Evolutionary conservation across 306 rosid species (phyloP).

Genomic region (Glycyrrhiza uralensis): DNA sequence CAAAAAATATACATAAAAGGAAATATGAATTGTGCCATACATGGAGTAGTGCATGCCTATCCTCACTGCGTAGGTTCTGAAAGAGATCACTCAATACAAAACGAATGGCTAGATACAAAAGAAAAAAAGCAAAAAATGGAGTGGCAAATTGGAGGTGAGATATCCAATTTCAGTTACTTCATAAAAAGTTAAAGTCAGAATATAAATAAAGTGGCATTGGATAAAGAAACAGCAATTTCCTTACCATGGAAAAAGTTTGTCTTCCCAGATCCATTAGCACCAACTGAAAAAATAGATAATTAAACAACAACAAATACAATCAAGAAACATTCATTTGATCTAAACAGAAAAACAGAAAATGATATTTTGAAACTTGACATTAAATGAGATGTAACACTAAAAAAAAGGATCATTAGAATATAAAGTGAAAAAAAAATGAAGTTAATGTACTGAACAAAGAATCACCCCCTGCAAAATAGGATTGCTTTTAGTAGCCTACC

Average conservation of each 20-base stretch:
- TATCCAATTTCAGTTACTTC: conserved; percentile 8
- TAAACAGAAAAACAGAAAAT: neutral
- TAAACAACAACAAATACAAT: neutral
- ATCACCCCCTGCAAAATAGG: neutral
- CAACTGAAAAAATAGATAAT: conserved; percentile 53
- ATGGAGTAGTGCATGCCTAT: conserved; percentile 87
- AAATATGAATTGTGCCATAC: conserved; percentile 44
- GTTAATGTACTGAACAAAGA: neutral
- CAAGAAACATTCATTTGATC: neutral
- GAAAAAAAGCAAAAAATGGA: neutral
- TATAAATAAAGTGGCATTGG: neutral
- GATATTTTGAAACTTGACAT: conserved; percentile 9
- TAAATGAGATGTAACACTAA: conserved; percentile 8
- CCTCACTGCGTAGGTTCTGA: conserved; percentile 82
- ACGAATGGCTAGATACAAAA: conserved; percentile 66
- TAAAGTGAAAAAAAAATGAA: conserved; percentile 5
- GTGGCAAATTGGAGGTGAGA: conserved; percentile 5
- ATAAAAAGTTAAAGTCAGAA: conserved; percentile 11
- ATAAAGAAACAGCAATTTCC: conserved; percentile 6
- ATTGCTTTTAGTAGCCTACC: neutral
- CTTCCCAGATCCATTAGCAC: conserved; percentile 99
- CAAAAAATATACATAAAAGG: neutral
- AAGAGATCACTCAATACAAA: conserved; percentile 92
- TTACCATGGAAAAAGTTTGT: conserved; percentile 94
- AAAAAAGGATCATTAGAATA: neutral